Conservation (phyloP, 192 early-diverging fungal genomes). For the Backusella tarrabulga region DNA sequence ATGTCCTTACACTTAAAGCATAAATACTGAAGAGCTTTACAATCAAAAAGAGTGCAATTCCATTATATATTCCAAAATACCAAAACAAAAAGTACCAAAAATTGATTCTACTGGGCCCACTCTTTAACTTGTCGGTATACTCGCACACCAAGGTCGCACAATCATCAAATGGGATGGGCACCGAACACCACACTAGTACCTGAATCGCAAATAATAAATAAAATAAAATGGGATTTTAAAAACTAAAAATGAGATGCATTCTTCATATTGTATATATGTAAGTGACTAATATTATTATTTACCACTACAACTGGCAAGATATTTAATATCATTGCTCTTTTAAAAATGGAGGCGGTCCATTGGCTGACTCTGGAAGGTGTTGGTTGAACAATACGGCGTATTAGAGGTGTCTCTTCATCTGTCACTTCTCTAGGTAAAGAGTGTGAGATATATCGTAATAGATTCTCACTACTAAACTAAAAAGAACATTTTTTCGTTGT, state of each 20-base stretch:
- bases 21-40: slow-evolving; percentile 79
- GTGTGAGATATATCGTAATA: slow-evolving; percentile 21
- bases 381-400: slow-evolving; percentile 24
- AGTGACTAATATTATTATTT: neutral
- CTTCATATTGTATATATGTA: slow-evolving; percentile 19
- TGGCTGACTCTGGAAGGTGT: slow-evolving; percentile 6
- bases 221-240: slow-evolving; percentile 20
- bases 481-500: neutral
- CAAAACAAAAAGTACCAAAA: slow-evolving; percentile 81
- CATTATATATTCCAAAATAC: slow-evolving; percentile 78
- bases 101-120: slow-evolving; percentile 50
- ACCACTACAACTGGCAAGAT: slow-evolving; percentile 44
- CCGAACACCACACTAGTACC: slow-evolving; percentile 56
- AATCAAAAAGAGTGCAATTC: slow-evolving; percentile 66
- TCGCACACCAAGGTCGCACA: slow-evolving; percentile 10
- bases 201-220: slow-evolving; percentile 41
- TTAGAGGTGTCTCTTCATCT: slow-evolving; percentile 35
- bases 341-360: slow-evolving; percentile 43
- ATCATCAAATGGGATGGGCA: slow-evolving; percentile 51
- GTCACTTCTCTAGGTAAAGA: neutral
- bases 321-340: slow-evolving; percentile 43
- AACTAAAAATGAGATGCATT: slow-evolving; percentile 11
- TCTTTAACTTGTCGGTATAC: slow-evolving; percentile 9
- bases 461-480: slow-evolving; percentile 19
- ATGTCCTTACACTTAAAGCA: slow-evolving; percentile 55